Evolutionary conservation across 495 filamentous ascomycete species (phyloP), one percentile per base, ranked within the genome.

Genomic region (Astrothelium macrocarpum): DNA sequence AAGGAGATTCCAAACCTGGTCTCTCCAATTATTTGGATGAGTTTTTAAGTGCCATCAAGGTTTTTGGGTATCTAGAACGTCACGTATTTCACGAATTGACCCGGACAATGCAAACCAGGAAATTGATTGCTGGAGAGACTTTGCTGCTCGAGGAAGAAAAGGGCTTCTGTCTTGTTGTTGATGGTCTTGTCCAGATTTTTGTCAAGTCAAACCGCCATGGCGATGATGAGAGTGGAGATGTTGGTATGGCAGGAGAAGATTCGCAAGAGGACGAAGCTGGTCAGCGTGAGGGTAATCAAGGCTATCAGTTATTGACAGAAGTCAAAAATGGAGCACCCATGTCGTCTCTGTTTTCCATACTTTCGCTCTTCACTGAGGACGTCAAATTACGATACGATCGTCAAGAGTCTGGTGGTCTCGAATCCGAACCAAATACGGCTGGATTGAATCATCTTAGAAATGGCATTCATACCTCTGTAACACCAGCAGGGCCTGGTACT

Each of bases 311-410:
- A 23, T 80, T 98, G 45, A 98, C 94, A 2, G 94, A 98, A 72
- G 94, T 98, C 45, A 95, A 96, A 74, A 98, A 97, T 71, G 94
- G 94, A 23, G 93, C 94, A 11, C 93, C 94, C 2, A 97, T 98
- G 93, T 97, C 94, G 31, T 97, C 94, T 0, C 75, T 98, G 5
- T 98, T 98, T 75, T 96, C 95, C 0, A 95, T 98, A 61, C 85
- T 98, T 70, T 94, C 91, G 2, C 78, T 98, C 0, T 98, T 98
- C 69, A 97, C 94, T 4, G 94, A 97, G 73, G 91, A 97, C 71
- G 85, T 98, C 49, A 87, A 90, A 64, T 76, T 97, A 32, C 83
- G 85, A 29, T 80, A 85, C 59, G 84, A 86, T 32, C 79, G 81
- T 18, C 73, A 71, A 45, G 79, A 73, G 20, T 7, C 31, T 12